Evolutionary conservation across 805 yeast species (phyloP), one percentile per base, ranked within the genome.

Genomic region (Candida germanica): DNA sequence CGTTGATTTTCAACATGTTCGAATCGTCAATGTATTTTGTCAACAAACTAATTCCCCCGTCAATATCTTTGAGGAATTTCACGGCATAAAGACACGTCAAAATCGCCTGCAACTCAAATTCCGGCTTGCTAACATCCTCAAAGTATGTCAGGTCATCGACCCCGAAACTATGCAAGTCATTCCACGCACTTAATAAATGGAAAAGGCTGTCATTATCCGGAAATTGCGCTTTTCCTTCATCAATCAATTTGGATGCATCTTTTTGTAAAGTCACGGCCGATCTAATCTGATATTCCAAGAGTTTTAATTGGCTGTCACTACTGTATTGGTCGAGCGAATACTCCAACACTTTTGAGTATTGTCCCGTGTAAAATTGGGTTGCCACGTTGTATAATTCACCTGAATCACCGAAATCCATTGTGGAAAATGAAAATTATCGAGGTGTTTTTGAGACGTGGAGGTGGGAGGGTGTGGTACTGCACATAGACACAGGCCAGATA

Each of bases 291-390:
- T 41, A 65, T 35, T 61, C 69, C 41, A 65, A 47, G n/a, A 60
- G 71, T 39, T 64, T 63, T 30, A 63, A 43, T 43, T 60, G 69
- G 33, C 51, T 55, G 43, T 49, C 70, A 4, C 39, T 54, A 14
- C 68, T 56, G 43, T 66, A 69, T 33, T 62, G 72, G 5, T 59
- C 66, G 22, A 64, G 38, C 24, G 54, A 29, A 35, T 69, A 65
- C 5, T 61, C 52, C 30, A 62, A 48, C 3, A 74, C 76, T 47
- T 69, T 64, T 9, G 60, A 50, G 51, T 69, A 75, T 48, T 77
- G 79, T 33, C 80, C 78, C 9, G 83, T 74, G 56, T 73, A 80
- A 59, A 77, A 80, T 40, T 74, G 75, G 49, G 77, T 80, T 46
- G 77, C 71, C 17, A 80, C 56, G 12, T 67, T 69, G 56, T 69